These are phyloP conservation scores for Panicum hallii DNA, from an alignment of 202 grass and related monocot genomes.

Conservation along the genomic window DNA sequence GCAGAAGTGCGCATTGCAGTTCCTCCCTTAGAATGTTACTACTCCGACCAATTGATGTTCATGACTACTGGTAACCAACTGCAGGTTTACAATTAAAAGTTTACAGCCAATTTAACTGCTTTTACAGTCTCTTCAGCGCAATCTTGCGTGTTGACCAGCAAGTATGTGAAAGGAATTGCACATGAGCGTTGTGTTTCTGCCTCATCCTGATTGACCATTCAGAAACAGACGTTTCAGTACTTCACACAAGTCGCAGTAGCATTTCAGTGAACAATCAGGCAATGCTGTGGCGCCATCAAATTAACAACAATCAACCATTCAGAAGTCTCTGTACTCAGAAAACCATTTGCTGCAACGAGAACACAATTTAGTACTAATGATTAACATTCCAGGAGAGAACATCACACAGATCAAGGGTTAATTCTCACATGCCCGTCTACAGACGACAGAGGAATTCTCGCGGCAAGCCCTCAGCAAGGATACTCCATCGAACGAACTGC, in stretches of 20 bases:
- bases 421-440: too few relatives aligned
- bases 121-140: neutral
- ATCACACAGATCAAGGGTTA: too few relatives aligned
- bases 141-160: neutral
- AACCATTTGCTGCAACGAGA: neutral
- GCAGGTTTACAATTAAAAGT: neutral
- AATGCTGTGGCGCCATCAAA: neutral
- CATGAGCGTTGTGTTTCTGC: neutral
- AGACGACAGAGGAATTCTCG: too few relatives aligned
- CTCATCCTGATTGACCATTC: neutral
- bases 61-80: neutral
- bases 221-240: neutral
- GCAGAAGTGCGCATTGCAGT: neutral
- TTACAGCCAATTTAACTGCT: neutral
- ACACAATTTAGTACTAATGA: neutral
- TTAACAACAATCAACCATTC: neutral
- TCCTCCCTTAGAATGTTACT: neutral
- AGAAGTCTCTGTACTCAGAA: neutral
- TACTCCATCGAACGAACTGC: neutral
- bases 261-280: neutral
- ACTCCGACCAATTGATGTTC: neutral
- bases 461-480: too few relatives aligned
- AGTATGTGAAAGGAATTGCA: neutral
- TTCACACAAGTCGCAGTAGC: neutral
- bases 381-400: neutral